Base-by-base conservation (phyloP, 208 protist genomes). In the Vickermania ingenoplastis region DNA sequence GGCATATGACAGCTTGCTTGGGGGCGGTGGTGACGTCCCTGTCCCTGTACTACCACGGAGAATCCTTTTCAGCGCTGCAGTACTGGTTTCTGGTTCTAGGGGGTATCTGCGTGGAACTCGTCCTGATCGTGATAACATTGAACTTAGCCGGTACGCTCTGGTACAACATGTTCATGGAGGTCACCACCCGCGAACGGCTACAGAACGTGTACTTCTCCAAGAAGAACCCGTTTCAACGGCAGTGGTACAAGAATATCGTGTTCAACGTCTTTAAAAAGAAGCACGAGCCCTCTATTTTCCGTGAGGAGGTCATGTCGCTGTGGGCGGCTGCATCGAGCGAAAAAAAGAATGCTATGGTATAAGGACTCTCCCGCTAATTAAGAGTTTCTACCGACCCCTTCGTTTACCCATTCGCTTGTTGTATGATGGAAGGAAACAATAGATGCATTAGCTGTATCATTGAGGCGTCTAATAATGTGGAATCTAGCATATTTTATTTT, bases 131-230 rank as follows among this genome's bases (percentile, higher is more conserved):
- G 17, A 45, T 45, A 17, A 17, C 36, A 45, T n/a, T 45, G 7
- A 45, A 17, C 36, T 17, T 45, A 7, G 7, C 36, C 17, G 11
- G 7, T 45, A 62, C 61, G 5, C 75, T 94, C 72, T 74, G 64
- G 27, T 31, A 57, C 30, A 61, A 59, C 1, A 54, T 83, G 29
- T 31, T 69, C 26, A 53, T 28, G 7, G 79, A 74, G 49, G 24
- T 45, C 14, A 91, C 71, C n/a, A 92, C 84, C 57, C 77, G 84
- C 7, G 88, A 94, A 69, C 69, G 82, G 26, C 53, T 91, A n/a
- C 76, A 86, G 59, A 53, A 77, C 30, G 75, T 86, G 4, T 94
- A 86, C 59, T 57, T 41, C 27, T 61, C 53, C 48, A 89, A 86
- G 65, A 64, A 69, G 26, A 91, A 86, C 56, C 88, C 88, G 0